Evolutionary conservation across 2,329 filamentous ascomycete species (phyloP), one percentile per base, ranked within the genome.

Genomic region (Venturiaceae sp.): DNA sequence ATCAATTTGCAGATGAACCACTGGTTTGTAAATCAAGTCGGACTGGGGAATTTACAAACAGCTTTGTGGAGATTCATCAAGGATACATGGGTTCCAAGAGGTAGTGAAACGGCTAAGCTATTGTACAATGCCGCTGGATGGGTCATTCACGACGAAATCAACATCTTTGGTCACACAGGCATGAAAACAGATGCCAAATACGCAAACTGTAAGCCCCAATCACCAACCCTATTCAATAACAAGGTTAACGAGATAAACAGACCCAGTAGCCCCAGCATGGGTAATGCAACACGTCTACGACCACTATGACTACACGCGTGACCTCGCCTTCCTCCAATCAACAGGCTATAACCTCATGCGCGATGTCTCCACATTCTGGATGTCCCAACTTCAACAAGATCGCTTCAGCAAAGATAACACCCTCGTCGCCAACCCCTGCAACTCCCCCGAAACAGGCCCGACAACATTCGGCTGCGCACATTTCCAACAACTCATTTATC

Each of bases 1-100:
- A 83, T 84, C 63, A 84, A 84, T 59, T 59, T 83, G 0, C 79
- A 84, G 62, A 84, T 83, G 82, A 84, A 83, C 60, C 76, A 83
- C 63, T 84, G 82, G 81, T 71, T 69, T 1, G 75, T 76, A 2
- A 79, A 82, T 34, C 74, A 80, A 56, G 81, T 79, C 0, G 80
- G 80, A 0, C 67, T 83, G 0, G 74, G 72, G 0, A 68, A 68
- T 2, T 71, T 80, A 0, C 74, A 79, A 52, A 65, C 67, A 0
- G 74, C 77, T 0, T 66, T 82, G 0, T 83, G 78, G 74, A 68
- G 77, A 7, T 82, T 79, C 58, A 82, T 84, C 68, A 62, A 69
- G 5, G 68, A 80, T 19, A 83, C 74, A 0, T 82, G 79, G 79
- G 74, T 76, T 19, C 78, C 80, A 0, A 72, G 80, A 0, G 82